Conservation (phyloP, 1,284 basidiomycete genomes). For the Coniophora puteana region DNA sequence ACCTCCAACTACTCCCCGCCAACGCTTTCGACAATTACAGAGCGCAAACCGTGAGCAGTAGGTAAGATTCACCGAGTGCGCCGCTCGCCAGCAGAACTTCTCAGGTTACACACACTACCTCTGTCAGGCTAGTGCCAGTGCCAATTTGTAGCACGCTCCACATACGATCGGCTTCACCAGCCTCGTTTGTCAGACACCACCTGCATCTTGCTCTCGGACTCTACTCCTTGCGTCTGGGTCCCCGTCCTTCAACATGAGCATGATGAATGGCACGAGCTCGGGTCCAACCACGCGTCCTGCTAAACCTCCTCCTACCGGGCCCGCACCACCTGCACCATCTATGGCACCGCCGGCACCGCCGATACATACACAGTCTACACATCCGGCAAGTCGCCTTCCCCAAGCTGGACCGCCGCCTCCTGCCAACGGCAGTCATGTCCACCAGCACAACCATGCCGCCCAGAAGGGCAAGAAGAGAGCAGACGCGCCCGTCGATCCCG, state of each 20-base stretch:
- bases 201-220: background rate
- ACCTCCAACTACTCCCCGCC: too few relatives aligned
- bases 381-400: conserved; percentile 23
- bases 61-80: too few relatives aligned
- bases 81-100: too few relatives aligned
- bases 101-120: too few relatives aligned
- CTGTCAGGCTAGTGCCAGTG: too few relatives aligned
- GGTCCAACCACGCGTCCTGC: conserved; percentile 12
- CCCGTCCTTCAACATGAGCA: background rate
- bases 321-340: conserved; percentile 54
- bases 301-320: conserved; percentile 49
- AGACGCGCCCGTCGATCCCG: conserved; percentile 70
- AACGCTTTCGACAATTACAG: too few relatives aligned
- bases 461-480: conserved; percentile 66
- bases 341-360: conserved; percentile 46
- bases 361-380: conserved; percentile 23
- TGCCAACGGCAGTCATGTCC: conserved; percentile 34
- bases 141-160: too few relatives aligned
- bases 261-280: conserved; percentile 28
- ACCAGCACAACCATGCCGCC: too few relatives aligned
- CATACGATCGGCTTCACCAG: too few relatives aligned
- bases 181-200: too few relatives aligned
- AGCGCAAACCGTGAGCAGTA: too few relatives aligned
- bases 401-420: conserved; percentile 27
- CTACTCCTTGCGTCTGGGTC: background rate